Conservation (phyloP, 352 stramenopile genomes). For the Globisporangium iwayamae region DNA sequence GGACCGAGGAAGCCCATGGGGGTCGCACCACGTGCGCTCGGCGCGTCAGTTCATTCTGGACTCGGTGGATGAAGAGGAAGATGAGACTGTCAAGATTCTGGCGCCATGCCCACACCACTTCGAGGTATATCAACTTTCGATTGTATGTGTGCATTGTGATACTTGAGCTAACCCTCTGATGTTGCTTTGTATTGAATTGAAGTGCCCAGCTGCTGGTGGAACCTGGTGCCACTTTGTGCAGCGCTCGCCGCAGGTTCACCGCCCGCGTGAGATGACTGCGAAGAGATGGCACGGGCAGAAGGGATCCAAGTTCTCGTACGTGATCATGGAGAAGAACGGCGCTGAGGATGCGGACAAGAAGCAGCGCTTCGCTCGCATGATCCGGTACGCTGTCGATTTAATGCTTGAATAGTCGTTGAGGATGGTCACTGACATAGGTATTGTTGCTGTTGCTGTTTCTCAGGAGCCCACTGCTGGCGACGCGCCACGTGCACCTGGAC, state of each 20-base stretch:
- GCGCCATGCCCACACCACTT: slow-evolving; percentile 73
- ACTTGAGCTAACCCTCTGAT: too few species aligned
- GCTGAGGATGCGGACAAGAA: slow-evolving; percentile 19
- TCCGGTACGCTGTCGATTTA: slow-evolving; percentile 27
- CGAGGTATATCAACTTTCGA: slow-evolving; percentile 30
- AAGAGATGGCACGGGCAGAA: slow-evolving; percentile 85
- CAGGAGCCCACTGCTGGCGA: slow-evolving; percentile 64
- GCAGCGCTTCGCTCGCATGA: slow-evolving; percentile 51
- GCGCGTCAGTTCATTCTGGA: slow-evolving; percentile 85
- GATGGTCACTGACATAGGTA: slow-evolving; percentile 5
- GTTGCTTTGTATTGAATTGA: background rate
- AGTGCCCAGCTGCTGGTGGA: slow-evolving; percentile 65
- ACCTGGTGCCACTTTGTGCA: slow-evolving; percentile 89
- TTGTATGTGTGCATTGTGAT: background rate
- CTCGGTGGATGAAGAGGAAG: slow-evolving; percentile 40
- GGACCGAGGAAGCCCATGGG: slow-evolving; percentile 78
- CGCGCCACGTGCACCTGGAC: slow-evolving; percentile 78
- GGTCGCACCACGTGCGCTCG: slow-evolving; percentile 78
- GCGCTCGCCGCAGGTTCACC: slow-evolving; percentile 66
- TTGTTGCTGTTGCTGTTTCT: background rate
- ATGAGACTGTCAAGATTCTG: slow-evolving; percentile 41
- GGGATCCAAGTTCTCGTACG: slow-evolving; percentile 85
- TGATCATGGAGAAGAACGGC: slow-evolving; percentile 73
- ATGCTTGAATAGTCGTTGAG: background rate
- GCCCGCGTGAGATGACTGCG: slow-evolving; percentile 63